Base-by-base conservation (phyloP, 768 basidiomycete species). In the Macrolepiota dolichaula region DNA sequence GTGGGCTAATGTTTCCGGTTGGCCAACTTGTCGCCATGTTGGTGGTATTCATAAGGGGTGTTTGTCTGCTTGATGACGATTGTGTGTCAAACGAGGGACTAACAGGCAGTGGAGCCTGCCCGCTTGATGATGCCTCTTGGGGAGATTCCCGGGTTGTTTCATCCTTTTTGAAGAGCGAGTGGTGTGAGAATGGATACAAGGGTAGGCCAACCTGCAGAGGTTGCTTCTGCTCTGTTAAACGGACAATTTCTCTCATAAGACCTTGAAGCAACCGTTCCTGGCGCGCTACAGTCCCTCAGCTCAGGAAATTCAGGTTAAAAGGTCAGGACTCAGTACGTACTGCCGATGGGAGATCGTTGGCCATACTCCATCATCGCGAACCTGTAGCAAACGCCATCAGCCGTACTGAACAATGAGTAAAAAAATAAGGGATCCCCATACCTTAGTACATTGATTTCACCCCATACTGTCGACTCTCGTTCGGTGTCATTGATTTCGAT, bases 301-400 rank as follows among this genome's bases (percentile, higher is more conserved):
- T 52, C 35, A n/a, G 53, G 37, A 36, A 25, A 64, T 38, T 22
- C 52, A 49, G 32, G 32, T 36, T 61, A 46, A 13, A 25, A 55
- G 17, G 17, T 32, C 25, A 15, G 46, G 44, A 44, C 17, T 32
- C 19, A 12, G 9, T 44, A 77, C 89, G 74, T 71, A 94, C 92
- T 84, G 65, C 92, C 92, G 51, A 94, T 91, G 11, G 91, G 89
- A 24, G 92, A 94, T 49, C 85, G 83, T 55, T 81, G 74, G 9
- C 92, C 92, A 67, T 91, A 94, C 63, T 83, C 86, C 70, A 92
- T 76, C 91, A 94, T 92, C 0, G 92, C 92, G 67, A 87, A 88
- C 62, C 92, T 92, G 67, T 36, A 64, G 29, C 29, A 68, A 58
- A 38, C 32, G 53, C 40, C 50, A 7, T 59, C 50, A 37, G 32